These are phyloP conservation scores for Gracilaria domingensis DNA, from an alignment of 23 red algal species.

Conservation along the genomic window DNA sequence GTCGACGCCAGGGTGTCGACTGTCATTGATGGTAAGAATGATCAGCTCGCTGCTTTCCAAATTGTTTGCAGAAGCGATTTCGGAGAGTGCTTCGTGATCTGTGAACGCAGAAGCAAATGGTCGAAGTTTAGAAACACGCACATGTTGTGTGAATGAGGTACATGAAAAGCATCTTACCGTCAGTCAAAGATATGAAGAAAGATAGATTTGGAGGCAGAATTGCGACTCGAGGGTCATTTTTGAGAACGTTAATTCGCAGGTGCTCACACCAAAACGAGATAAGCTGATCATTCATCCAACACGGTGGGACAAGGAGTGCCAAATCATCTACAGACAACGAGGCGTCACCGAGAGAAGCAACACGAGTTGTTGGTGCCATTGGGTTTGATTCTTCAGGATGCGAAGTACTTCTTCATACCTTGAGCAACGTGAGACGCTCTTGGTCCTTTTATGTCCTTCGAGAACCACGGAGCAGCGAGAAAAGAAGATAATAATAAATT, in stretches of 20 bases:
- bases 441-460: too few relatives aligned
- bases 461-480: too few relatives aligned
- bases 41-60: constrained; percentile 51
- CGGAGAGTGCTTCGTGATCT: constrained; percentile 31
- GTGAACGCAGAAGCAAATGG: not conserved
- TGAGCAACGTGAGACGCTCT: too few relatives aligned
- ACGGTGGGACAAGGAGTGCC: constrained; percentile 69
- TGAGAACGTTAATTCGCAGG: constrained; percentile 26
- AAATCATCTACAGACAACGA: constrained; percentile 60
- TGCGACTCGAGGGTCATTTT: constrained; percentile 46
- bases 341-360: constrained; percentile 68
- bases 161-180: constrained; percentile 36
- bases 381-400: not conserved
- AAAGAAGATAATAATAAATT: too few relatives aligned
- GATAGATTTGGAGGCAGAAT: constrained; percentile 64
- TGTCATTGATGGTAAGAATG: constrained; percentile 48
- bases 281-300: constrained; percentile 84
- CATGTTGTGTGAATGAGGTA: not conserved
- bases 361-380: not conserved
- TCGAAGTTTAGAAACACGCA: not conserved
- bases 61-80: constrained; percentile 36
- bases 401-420: not conserved
- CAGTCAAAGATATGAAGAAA: constrained; percentile 64
- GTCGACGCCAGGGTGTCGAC: constrained; percentile 5
- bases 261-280: constrained; percentile 86